phyloP scores from a whole-genome alignment of 1,139 yeast species.

The Spencermartinsiella ligniputridi region DNA sequence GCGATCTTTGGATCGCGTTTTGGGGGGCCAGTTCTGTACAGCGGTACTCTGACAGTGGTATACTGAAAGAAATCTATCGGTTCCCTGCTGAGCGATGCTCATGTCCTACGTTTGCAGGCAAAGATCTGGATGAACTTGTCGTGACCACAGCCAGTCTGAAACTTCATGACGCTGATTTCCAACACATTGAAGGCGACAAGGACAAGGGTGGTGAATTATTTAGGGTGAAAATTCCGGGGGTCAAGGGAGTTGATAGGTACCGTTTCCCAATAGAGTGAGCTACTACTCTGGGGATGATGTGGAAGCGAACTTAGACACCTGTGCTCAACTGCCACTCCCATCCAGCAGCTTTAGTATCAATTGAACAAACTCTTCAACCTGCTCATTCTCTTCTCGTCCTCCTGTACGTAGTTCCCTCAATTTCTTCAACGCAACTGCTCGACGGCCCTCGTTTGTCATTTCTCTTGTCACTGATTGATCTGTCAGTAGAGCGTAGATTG shows the following conservation, averaged over 20 bases:
- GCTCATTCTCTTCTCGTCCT: constrained; percentile 59
- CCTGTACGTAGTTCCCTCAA: constrained; percentile 56
- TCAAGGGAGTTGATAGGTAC: constrained; percentile 12
- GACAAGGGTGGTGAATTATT: constrained; percentile 59
- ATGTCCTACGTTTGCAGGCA: constrained; percentile 72
- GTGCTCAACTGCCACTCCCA: not conserved
- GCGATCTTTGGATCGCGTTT: constrained; percentile 64
- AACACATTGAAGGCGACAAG: constrained; percentile 9
- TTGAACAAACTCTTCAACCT: constrained; percentile 56
- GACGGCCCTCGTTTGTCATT: constrained; percentile 44
- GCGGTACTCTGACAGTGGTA: constrained; percentile 45
- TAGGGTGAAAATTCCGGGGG: constrained; percentile 32
- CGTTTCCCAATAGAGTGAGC: constrained; percentile 1
- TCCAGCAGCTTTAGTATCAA: constrained; percentile 11
- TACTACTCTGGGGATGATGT: not conserved
- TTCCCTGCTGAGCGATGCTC: constrained; percentile 64
- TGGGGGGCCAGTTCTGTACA: constrained; percentile 60
- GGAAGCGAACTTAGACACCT: too few species aligned
- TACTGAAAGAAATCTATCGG: constrained; percentile 46
- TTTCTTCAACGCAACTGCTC: constrained; percentile 56
- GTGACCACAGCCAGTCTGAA: constrained; percentile 63
- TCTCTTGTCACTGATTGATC: constrained; percentile 46
- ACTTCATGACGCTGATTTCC: constrained; percentile 35
- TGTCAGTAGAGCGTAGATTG: constrained; percentile 43
- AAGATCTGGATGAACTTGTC: constrained; percentile 50